phyloP scores from a whole-genome alignment of 495 filamentous ascomycete genomes.

The Penicillium bovifimosum region DNA sequence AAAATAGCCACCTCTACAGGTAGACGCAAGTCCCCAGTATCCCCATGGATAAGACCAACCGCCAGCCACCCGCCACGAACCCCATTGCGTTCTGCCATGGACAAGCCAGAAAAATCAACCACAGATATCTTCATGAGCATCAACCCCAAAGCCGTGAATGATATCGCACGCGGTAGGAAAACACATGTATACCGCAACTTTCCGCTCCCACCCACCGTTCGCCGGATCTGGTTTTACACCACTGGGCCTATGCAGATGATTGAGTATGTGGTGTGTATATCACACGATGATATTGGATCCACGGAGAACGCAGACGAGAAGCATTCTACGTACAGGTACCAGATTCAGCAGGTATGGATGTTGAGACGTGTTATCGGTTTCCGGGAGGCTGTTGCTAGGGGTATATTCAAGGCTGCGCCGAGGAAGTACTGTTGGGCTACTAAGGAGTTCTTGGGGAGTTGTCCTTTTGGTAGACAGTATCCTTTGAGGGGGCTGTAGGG shows the following conservation, averaged over 20 bases:
- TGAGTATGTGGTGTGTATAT: conserved; percentile 2
- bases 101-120: background rate
- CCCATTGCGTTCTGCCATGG: background rate
- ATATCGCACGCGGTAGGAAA: background rate
- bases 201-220: background rate
- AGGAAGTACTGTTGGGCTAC: background rate
- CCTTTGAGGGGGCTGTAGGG: background rate
- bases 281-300: background rate
- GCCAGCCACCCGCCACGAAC: background rate
- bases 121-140: background rate
- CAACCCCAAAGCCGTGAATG: background rate
- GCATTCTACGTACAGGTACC: background rate
- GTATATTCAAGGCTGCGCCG: background rate
- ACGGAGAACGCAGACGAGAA: too few relatives aligned
- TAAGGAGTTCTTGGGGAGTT: background rate
- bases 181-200: background rate
- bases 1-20: too few relatives aligned
- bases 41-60: background rate
- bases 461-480: background rate
- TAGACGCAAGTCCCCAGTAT: too few relatives aligned
- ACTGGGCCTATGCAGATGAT: background rate
- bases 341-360: background rate
- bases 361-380: background rate
- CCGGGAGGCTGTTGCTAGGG: background rate
- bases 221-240: background rate